A percentile compares a stretch with the other conserved stretches of the same genome.
Conservation (phyloP, 1,139 yeast genomes). For the Diutina siamensis region DNA sequence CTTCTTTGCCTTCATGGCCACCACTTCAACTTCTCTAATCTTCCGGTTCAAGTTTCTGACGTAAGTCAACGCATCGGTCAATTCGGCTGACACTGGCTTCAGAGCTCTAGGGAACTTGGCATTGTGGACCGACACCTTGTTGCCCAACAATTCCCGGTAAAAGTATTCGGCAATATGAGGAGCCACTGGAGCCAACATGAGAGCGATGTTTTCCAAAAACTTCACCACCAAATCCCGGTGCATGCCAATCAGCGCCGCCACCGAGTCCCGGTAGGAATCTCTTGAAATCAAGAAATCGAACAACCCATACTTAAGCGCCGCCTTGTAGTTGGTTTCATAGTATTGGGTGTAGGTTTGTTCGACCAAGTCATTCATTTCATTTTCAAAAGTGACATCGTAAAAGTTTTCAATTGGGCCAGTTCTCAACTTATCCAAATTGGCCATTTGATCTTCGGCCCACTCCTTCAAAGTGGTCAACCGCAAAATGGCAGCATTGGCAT, state of each 20-base stretch:
- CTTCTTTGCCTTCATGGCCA: conserved; percentile 82
- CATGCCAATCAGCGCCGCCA: conserved; percentile 49
- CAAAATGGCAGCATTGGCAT: conserved; percentile 94
- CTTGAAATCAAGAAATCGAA: conserved; percentile 92
- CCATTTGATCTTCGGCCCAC: conserved; percentile 77
- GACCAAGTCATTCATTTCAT: conserved; percentile 81
- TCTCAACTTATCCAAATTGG: conserved; percentile 45
- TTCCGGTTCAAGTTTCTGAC: conserved; percentile 69
- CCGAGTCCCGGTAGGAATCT: conserved; percentile 88
- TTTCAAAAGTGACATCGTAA: conserved; percentile 83
- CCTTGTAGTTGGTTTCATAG: conserved; percentile 66
- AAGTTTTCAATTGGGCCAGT: conserved; percentile 56
- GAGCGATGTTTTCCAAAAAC: conserved; percentile 77
- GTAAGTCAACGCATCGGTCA: conserved; percentile 62
- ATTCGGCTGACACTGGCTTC: conserved; percentile 49
- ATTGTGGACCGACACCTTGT: conserved; percentile 50
- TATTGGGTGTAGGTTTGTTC: conserved; percentile 64
- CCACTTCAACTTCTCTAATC: conserved; percentile 88
- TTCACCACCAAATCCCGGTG: conserved; percentile 71
- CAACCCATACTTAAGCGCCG: conserved; percentile 80
- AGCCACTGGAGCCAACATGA: conserved; percentile 82
- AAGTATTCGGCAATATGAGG: conserved; percentile 93
- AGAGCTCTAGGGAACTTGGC: conserved; percentile 70
- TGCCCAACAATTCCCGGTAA: conserved; percentile 68
- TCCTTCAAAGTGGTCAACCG: conserved; percentile 87